These are phyloP conservation scores for Xylariaceae sp. DNA, from an alignment of 2,329 filamentous ascomycete species.

Conservation along the genomic window DNA sequence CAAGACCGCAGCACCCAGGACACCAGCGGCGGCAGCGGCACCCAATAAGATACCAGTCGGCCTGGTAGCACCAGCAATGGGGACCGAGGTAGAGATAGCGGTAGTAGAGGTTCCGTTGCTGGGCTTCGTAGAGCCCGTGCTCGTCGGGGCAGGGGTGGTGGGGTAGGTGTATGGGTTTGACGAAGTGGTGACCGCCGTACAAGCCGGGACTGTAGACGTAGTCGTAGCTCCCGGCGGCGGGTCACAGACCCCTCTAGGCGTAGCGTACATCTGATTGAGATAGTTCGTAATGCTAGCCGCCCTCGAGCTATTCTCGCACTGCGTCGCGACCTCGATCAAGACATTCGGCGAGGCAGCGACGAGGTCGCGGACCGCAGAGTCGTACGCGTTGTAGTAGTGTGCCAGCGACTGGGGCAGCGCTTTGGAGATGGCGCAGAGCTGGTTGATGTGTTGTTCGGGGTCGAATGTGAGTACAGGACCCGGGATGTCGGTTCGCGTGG, in stretches of 20 bases:
- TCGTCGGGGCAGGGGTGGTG: not conserved
- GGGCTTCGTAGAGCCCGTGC: not conserved
- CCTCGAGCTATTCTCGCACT: not conserved
- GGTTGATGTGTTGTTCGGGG: not conserved
- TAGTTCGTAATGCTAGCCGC: not conserved
- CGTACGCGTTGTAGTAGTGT: not conserved
- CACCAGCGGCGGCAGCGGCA: not conserved
- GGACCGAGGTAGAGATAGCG: not conserved
- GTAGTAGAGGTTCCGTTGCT: not conserved
- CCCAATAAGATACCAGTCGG: not conserved
- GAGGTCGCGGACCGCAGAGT: not conserved
- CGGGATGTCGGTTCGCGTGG: not conserved
- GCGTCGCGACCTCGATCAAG: not conserved
- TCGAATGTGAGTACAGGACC: not conserved
- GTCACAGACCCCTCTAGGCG: not conserved
- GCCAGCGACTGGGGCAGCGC: not conserved
- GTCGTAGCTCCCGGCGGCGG: not conserved
- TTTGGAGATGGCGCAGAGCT: slow-evolving; percentile 1
- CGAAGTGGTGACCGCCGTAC: not conserved
- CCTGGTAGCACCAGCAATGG: not conserved
- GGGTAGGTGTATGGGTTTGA: not conserved
- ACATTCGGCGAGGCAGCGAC: not conserved
- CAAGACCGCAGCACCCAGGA: not conserved
- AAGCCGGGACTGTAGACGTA: not conserved
- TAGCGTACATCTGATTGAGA: not conserved